These are phyloP conservation scores for Aureobasidium sp. DNA, from an alignment of 2,329 filamentous ascomycete species.

Conservation along the genomic window DNA sequence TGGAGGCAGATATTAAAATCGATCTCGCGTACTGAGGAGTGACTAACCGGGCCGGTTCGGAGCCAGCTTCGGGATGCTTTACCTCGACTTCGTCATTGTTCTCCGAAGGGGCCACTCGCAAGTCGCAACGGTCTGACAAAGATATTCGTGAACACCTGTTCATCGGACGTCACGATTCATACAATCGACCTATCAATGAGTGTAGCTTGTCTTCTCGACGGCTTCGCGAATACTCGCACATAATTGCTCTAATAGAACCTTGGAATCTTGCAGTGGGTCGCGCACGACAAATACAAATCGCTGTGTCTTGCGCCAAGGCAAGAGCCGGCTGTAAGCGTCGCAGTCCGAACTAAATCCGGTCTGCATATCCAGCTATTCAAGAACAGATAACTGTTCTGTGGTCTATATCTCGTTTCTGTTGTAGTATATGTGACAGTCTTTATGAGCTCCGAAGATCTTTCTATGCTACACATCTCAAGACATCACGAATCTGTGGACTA, in stretches of 20 bases:
- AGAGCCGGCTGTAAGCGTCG: neutral
- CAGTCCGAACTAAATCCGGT: neutral
- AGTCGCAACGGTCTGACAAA: neutral
- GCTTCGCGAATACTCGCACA: too few species aligned
- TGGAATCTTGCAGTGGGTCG: neutral
- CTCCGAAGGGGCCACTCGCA: neutral
- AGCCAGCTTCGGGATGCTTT: neutral
- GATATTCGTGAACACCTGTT: neutral
- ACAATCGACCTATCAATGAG: too few species aligned
- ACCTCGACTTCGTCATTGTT: slow-evolving; percentile 2
- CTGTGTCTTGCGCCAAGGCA: neutral
- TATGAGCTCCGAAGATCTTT: too few species aligned
- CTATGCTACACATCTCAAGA: too few species aligned
- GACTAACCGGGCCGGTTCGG: slow-evolving; percentile 2
- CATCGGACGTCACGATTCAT: neutral
- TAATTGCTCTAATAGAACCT: neutral
- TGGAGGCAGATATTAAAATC: neutral
- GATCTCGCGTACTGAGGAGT: slow-evolving; percentile 1
- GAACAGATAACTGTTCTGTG: neutral
- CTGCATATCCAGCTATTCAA: neutral
- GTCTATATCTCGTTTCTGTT: neutral
- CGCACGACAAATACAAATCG: neutral
- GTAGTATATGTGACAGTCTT: neutral
- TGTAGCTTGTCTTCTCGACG: too few species aligned
- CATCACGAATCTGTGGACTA: too few species aligned